Evolutionary conservation across 495 filamentous ascomycete genomes (phyloP), one percentile per base, ranked within the genome.

Genomic region (Halenospora varia): DNA sequence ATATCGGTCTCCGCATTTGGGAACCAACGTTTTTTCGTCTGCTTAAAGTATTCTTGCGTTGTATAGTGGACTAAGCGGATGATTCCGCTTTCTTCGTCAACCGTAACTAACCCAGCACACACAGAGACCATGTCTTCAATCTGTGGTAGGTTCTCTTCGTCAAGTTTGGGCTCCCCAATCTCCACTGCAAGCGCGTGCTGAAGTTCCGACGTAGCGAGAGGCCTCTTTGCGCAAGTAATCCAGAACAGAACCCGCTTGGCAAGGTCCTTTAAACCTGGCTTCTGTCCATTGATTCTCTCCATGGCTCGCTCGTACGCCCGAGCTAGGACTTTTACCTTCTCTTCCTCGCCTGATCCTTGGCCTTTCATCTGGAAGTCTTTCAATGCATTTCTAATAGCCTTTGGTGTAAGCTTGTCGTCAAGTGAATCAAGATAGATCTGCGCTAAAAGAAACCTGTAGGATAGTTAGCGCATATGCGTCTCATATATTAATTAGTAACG

Each of bases 101-200:
- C 53, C 2, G 69, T 78, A 3, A 83, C 74, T 18, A 88, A 66
- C 2, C 83, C 82, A 46, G 75, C 75, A 58, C 82, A 85, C 15
- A 76, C 70, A 25, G 56, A 58, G 46, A 57, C 53, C 11, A 74
- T 66, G 9, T 72, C 60, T 51, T 60, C 67, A 10, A 68, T 61
- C 11, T 73, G 67, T 4, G 60, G 44, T 22, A 72, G 57, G 55
- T 68, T 64, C 9, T 69, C 66, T 51, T 68, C 58, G 26, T 73
- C 69, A 13, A 73, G 53, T 25, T 66, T 61, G 18, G 49, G 25
- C 0, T 67, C 60, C 1, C 51, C 66, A 42, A 53, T 24, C 26
- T 64, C 56, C n/a, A 57, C 59, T n/a, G 47, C 61, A 52, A 64
- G 15, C 4, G 61, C 61, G 25, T 60, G 52, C 22, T 56, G 56